phyloP scores from a whole-genome alignment of 441 rosid species.

The Sinapis alba region DNA sequence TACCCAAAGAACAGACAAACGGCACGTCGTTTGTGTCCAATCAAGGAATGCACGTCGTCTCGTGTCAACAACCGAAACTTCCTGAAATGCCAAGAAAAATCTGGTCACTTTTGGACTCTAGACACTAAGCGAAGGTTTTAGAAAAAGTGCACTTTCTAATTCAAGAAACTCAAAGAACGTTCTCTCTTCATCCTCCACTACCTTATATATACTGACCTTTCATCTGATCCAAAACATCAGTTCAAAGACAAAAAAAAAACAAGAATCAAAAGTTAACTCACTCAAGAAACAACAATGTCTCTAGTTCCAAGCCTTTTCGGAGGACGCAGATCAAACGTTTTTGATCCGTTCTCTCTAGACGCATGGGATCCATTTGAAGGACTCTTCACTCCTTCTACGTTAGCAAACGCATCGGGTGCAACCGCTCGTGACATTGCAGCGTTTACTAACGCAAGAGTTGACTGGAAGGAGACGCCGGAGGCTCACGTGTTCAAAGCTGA shows the following conservation, averaged over 20 bases:
- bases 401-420: not conserved
- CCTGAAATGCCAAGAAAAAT: slow-evolving; percentile 23
- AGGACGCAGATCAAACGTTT: slow-evolving; percentile 39
- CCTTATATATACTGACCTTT: not conserved
- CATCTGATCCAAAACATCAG: not conserved
- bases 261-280: slow-evolving; percentile 8
- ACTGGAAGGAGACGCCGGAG: slow-evolving; percentile 50
- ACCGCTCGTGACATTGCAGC: slow-evolving; percentile 31
- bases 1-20: not conserved
- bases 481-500: slow-evolving; percentile 50
- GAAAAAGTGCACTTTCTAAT: slow-evolving; percentile 10
- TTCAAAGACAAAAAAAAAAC: slow-evolving; percentile 1
- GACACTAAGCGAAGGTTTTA: slow-evolving; percentile 28
- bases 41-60: slow-evolving; percentile 19
- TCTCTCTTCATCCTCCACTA: slow-evolving; percentile 8
- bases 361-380: slow-evolving; percentile 45
- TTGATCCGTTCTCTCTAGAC: slow-evolving; percentile 46
- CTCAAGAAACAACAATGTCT: slow-evolving; percentile 22
- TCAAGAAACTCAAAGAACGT: slow-evolving; percentile 35
- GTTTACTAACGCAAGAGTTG: slow-evolving; percentile 36
- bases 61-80: slow-evolving; percentile 25
- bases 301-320: slow-evolving; percentile 44
- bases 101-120: slow-evolving; percentile 13
- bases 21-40: not conserved
- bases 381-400: slow-evolving; percentile 14